Percentiles rank a stretch among this genome's conserved stretches.
Conservation (phyloP, 345 rosid species). For the Salix caprea region DNA sequence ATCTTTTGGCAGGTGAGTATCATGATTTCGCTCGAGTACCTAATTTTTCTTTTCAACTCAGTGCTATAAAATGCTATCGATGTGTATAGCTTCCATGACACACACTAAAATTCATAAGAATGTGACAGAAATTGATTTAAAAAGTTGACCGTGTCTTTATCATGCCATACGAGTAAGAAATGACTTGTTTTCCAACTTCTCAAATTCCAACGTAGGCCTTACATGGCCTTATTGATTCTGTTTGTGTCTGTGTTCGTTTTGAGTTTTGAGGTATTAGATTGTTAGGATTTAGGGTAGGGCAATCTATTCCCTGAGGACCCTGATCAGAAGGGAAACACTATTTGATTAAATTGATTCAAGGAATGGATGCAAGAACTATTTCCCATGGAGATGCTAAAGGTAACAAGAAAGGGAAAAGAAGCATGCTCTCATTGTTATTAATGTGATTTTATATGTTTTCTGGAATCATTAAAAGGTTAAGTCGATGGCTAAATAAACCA, state of each 20-base stretch:
- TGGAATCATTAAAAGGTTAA: not conserved
- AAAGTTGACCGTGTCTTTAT: not conserved
- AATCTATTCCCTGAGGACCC: not conserved
- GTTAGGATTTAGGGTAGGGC: not conserved
- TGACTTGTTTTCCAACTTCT: not conserved
- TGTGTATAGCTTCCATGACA: not conserved
- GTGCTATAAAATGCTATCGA: not conserved
- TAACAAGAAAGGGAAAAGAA: not conserved
- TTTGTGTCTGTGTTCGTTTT: not conserved
- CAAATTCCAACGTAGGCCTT: not conserved
- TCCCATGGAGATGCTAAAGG: not conserved
- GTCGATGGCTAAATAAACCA: not conserved
- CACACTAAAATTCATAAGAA: not conserved
- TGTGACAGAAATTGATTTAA: not conserved
- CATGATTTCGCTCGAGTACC: not conserved
- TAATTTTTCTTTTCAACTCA: not conserved
- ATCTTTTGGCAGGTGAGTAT: slow-evolving; percentile 92
- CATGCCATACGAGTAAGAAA: not conserved
- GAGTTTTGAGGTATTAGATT: not conserved
- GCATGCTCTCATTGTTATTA: not conserved
- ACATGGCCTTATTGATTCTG: not conserved
- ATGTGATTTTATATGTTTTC: not conserved
- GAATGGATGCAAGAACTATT: too few species aligned
- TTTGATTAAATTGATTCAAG: not conserved
- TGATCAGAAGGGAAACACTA: not conserved